Evolutionary conservation across 805 yeast species (phyloP).

Genomic region (Yarrowia hollandica): DNA sequence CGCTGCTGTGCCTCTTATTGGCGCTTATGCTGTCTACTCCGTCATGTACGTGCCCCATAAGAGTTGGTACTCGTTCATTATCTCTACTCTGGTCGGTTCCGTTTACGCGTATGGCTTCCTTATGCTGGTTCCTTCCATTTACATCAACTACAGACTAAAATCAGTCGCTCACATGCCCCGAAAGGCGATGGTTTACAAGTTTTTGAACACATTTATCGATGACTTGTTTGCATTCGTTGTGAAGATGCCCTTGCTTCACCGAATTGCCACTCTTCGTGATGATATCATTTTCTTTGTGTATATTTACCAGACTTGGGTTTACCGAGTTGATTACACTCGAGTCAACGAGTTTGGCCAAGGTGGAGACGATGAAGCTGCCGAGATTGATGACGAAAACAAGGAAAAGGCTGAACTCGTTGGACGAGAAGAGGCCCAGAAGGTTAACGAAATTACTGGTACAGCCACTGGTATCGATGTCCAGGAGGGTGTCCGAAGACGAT

Average conservation of each 20-base stretch:
- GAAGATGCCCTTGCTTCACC: constrained; percentile 48
- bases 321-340: constrained; percentile 45
- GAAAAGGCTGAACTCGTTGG: constrained; percentile 9
- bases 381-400: constrained; percentile 7
- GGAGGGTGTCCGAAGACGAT: constrained; percentile 6
- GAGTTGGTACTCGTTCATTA: constrained; percentile 48
- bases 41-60: constrained; percentile 45
- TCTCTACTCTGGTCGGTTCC: constrained; percentile 45
- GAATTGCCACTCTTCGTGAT: constrained; percentile 47
- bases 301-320: constrained; percentile 46
- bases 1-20: constrained; percentile 44
- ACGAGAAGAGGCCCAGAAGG: constrained; percentile 11
- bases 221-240: constrained; percentile 47
- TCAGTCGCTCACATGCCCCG: constrained; percentile 48
- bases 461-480: constrained; percentile 1
- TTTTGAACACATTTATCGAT: constrained; percentile 46
- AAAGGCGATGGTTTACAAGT: constrained; percentile 47
- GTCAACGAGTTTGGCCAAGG: constrained; percentile 45
- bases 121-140: constrained; percentile 45
- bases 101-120: constrained; percentile 48
- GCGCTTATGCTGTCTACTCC: constrained; percentile 44
- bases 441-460: background rate
- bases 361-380: constrained; percentile 34
- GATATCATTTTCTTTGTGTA: constrained; percentile 47
- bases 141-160: constrained; percentile 47